These are phyloP conservation scores for Blastocystis hominis DNA, from an alignment of 352 stramenopile species.

Conservation along the genomic window DNA sequence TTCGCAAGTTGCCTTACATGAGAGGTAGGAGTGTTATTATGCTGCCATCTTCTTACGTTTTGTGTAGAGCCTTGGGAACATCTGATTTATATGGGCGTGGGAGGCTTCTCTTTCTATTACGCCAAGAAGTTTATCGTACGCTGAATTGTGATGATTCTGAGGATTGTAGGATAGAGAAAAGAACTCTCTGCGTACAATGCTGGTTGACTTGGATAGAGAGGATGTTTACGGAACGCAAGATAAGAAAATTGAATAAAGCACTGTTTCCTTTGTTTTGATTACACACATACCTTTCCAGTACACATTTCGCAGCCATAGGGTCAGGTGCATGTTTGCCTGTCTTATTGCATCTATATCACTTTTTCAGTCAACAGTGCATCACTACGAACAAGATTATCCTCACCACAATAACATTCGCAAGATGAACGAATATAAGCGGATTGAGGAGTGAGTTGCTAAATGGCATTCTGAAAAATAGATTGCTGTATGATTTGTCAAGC, in stretches of 20 bases:
- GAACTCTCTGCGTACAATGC: slow-evolving; percentile 33
- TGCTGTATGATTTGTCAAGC: neutral
- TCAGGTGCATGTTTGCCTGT: too few species aligned
- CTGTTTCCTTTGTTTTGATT: neutral
- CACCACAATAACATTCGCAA: too few species aligned
- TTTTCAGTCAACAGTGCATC: too few species aligned
- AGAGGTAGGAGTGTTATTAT: slow-evolving; percentile 13
- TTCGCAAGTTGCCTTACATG: slow-evolving; percentile 52
- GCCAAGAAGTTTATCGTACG: slow-evolving; percentile 50
- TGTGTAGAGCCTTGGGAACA: slow-evolving; percentile 56
- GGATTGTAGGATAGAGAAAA: slow-evolving; percentile 20
- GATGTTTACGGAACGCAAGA: slow-evolving; percentile 39
- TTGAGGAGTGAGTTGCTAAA: neutral
- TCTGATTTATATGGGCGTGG: slow-evolving; percentile 49
- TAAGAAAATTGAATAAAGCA: neutral
- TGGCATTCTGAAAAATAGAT: neutral
- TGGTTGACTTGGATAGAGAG: slow-evolving; percentile 55
- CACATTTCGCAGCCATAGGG: too few species aligned
- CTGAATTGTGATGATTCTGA: neutral
- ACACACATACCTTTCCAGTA: neutral
- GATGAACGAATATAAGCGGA: neutral
- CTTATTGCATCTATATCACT: too few species aligned
- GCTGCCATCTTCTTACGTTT: neutral
- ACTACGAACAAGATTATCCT: too few species aligned
- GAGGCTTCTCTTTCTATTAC: slow-evolving; percentile 36